phyloP scores from a whole-genome alignment of 768 basidiomycete species.

The Podaxis pistillaris region DNA sequence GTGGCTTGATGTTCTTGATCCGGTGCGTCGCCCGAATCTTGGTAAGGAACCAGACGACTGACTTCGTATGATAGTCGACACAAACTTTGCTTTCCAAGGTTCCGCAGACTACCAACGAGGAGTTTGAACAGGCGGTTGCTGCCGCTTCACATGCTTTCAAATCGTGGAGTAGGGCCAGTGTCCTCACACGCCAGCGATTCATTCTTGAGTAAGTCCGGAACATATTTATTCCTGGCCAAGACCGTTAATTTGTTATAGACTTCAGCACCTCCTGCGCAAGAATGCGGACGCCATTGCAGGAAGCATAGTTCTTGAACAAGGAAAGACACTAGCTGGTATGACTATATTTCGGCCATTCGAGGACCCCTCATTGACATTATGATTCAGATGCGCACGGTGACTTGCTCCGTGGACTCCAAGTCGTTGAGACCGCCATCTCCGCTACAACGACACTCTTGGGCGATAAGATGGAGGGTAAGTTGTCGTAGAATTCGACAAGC shows the following conservation, averaged over 20 bases:
- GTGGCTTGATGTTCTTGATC: conserved; percentile 90
- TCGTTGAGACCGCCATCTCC: conserved; percentile 76
- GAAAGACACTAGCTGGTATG: conserved; percentile 85
- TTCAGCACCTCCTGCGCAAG: conserved; percentile 84
- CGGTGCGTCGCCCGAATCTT: conserved; percentile 41
- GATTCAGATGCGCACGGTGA: conserved; percentile 88
- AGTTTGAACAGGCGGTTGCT: conserved; percentile 82
- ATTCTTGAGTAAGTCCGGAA: conserved; percentile 73
- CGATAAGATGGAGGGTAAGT: conserved; percentile 85
- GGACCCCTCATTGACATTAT: not conserved
- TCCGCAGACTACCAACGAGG: conserved; percentile 79
- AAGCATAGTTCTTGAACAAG: conserved; percentile 93
- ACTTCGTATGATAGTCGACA: conserved; percentile 57
- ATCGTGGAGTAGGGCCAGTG: conserved; percentile 83
- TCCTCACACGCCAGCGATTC: conserved; percentile 85
- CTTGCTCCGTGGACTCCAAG: conserved; percentile 88
- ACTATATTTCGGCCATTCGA: not conserved
- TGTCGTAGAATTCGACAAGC: conserved; percentile 18
- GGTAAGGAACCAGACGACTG: not conserved
- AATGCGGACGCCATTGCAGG: conserved; percentile 83
- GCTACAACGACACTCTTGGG: conserved; percentile 86
- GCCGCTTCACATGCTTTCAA: conserved; percentile 86
- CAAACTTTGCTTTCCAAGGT: conserved; percentile 88
- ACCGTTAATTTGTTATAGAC: conserved; percentile 40
- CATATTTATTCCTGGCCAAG: not conserved